These are phyloP conservation scores for Paecilomyces sp. DNA, from an alignment of 2,329 filamentous ascomycete species.

Conservation along the genomic window DNA sequence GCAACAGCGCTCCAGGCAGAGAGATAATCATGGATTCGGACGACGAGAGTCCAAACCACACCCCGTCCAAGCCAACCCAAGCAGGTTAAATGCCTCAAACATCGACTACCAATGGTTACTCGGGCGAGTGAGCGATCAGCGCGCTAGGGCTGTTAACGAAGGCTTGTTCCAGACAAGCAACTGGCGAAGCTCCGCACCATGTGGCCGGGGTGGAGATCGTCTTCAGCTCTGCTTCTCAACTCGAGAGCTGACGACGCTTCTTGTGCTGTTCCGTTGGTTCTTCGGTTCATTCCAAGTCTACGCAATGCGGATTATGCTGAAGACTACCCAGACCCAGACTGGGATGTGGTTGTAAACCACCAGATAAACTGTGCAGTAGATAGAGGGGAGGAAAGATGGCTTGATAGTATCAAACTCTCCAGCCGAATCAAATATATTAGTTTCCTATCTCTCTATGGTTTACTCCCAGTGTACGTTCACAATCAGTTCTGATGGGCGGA, in stretches of 20 bases:
- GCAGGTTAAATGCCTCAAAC: neutral
- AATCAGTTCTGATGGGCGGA: too few relatives aligned
- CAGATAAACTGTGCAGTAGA: too few relatives aligned
- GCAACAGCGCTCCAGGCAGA: neutral
- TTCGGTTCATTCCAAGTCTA: neutral
- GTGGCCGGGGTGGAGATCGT: neutral
- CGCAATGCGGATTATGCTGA: neutral
- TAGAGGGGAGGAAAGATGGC: too few relatives aligned
- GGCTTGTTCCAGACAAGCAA: neutral
- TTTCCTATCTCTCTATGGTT: too few relatives aligned
- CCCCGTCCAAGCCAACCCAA: neutral
- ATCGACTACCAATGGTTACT: neutral
- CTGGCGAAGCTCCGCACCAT: neutral
- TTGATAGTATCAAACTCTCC: too few relatives aligned
- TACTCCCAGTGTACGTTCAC: too few relatives aligned
- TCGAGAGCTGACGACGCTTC: neutral
- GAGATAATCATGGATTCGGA: too few relatives aligned
- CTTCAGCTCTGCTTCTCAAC: neutral
- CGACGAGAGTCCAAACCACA: neutral
- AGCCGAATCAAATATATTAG: too few relatives aligned
- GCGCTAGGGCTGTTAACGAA: neutral
- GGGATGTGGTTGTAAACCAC: neutral
- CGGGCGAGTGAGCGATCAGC: neutral
- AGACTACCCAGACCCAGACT: neutral
- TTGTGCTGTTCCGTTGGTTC: neutral